Conservation (phyloP, 2,329 filamentous ascomycete genomes). For the Calonectria multiphialidica region DNA sequence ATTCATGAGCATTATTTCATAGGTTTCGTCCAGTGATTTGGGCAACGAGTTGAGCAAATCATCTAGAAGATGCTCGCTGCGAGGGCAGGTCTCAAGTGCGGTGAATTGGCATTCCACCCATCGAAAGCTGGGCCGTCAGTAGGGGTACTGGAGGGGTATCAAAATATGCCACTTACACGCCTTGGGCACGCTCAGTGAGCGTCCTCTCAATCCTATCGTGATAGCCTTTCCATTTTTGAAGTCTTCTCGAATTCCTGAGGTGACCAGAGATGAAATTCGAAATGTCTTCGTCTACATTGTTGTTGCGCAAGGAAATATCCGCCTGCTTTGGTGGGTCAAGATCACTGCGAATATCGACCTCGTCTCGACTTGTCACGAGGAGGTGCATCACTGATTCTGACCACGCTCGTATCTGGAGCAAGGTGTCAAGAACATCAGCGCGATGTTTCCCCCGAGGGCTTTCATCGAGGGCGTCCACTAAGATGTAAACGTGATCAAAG, state of each 20-base stretch:
- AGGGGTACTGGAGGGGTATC: not conserved
- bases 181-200: slow-evolving; percentile 9
- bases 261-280: slow-evolving; percentile 15
- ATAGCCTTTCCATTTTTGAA: slow-evolving; percentile 18
- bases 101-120: slow-evolving; percentile 40
- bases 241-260: slow-evolving; percentile 15
- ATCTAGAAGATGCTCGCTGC: slow-evolving; percentile 24
- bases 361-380: slow-evolving; percentile 50
- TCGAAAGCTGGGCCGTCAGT: slow-evolving; percentile 34
- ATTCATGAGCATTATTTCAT: slow-evolving; percentile 33
- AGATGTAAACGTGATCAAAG: slow-evolving; percentile 49
- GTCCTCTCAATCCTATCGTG: slow-evolving; percentile 15
- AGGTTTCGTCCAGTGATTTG: slow-evolving; percentile 42
- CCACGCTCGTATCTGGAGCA: slow-evolving; percentile 42
- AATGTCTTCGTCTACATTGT: slow-evolving; percentile 20
- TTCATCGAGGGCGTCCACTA: slow-evolving; percentile 54
- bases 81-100: slow-evolving; percentile 24
- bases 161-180: slow-evolving; percentile 1
- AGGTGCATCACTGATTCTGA: slow-evolving; percentile 41
- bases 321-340: not conserved
- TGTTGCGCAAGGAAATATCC: slow-evolving; percentile 11
- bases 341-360: slow-evolving; percentile 43
- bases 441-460: slow-evolving; percentile 42
- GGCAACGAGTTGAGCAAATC: slow-evolving; percentile 44
- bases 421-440: slow-evolving; percentile 40